Base-by-base conservation (phyloP, 2,329 filamentous ascomycete species). In the Calonectria leucothoes region DNA sequence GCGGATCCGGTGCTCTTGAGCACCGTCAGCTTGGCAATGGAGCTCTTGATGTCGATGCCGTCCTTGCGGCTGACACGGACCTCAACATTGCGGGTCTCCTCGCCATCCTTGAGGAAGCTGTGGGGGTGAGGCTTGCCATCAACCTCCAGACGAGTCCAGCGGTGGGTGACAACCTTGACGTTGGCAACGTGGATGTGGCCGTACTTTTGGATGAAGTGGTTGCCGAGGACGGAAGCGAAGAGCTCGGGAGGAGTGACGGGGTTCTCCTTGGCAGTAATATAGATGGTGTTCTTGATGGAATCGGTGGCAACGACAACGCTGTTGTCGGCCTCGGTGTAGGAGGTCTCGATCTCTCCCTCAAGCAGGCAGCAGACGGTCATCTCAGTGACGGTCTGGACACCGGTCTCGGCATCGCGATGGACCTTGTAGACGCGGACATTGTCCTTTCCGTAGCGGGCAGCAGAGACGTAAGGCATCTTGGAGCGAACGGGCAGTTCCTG, bases 361-460 rank as follows among this genome's bases (percentile, higher is more conserved):
- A 99, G 91, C 66, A 98, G 90, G 76, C 95, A 95, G 87, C 94
- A 94, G 80, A 99, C 94, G 49, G 95, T 98, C 93, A 98, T 97
- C 86, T 99, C 97, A 51, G 94, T 94, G 79, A 98, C 94, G 10
- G 93, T 94, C 85, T 99, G 96, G 27, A 92, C 88, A 70, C 94
- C 94, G 23, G 94, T 93, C 81, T 92, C 88, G 82, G 92, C 88
- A 84, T 98, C 92, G 81, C 92, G 92, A 82, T 97, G 90, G 82
- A 98, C 95, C 87, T 99, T 99, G 92, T 94, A 98, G 81, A 99
- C 92, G 82, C 97, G 96, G 90, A 99, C 94, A 88, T 99, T 98
- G 91, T 98, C 97, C 92, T 99, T 96, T 87, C 94, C 94, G 84
- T 96, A 96, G 83, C 93, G 92, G 80, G 94, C 94, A 81, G 91